A percentile compares a stretch with the other conserved stretches of the same genome.
Evolutionary conservation across 2,329 filamentous ascomycete species (phyloP).

Genomic region (Fusarium chlamydosporum): DNA sequence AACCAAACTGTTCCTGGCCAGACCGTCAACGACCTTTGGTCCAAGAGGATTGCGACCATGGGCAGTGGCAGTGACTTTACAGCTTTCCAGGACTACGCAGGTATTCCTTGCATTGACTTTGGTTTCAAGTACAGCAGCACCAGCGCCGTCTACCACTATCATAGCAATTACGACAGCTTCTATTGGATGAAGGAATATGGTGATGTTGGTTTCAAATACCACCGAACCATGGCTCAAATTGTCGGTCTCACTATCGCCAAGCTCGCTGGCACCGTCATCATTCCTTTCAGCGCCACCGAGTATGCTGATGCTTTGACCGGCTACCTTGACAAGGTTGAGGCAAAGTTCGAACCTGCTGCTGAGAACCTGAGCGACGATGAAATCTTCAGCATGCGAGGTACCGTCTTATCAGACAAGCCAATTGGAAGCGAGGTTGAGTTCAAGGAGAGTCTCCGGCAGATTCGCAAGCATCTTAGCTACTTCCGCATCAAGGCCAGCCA

Average conservation of each 20-base stretch:
- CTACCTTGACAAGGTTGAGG: slow-evolving; percentile 67
- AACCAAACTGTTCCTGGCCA: slow-evolving; percentile 82
- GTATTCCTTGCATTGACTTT: slow-evolving; percentile 75
- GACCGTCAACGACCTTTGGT: slow-evolving; percentile 79
- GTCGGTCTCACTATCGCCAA: slow-evolving; percentile 73
- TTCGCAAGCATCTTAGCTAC: slow-evolving; percentile 57
- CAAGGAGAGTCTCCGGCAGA: slow-evolving; percentile 55
- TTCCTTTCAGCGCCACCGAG: slow-evolving; percentile 74
- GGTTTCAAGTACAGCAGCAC: slow-evolving; percentile 64
- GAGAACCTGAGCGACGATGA: slow-evolving; percentile 50
- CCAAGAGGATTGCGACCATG: slow-evolving; percentile 73
- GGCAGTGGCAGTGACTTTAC: slow-evolving; percentile 82
- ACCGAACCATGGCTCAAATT: slow-evolving; percentile 75
- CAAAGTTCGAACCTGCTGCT: slow-evolving; percentile 59
- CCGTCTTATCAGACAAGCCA: slow-evolving; percentile 39
- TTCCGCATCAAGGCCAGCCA: slow-evolving; percentile 59
- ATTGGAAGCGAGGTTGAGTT: slow-evolving; percentile 59
- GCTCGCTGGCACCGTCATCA: slow-evolving; percentile 72
- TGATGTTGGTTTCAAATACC: slow-evolving; percentile 77
- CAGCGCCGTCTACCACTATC: slow-evolving; percentile 81
- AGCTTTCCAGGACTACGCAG: slow-evolving; percentile 80
- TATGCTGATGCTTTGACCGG: slow-evolving; percentile 70
- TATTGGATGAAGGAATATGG: slow-evolving; percentile 89
- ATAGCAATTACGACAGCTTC: slow-evolving; percentile 92
- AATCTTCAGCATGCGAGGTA: slow-evolving; percentile 52